Base-by-base conservation (phyloP, 2,329 filamentous ascomycete genomes). In the Arthrobotrys conoides region DNA sequence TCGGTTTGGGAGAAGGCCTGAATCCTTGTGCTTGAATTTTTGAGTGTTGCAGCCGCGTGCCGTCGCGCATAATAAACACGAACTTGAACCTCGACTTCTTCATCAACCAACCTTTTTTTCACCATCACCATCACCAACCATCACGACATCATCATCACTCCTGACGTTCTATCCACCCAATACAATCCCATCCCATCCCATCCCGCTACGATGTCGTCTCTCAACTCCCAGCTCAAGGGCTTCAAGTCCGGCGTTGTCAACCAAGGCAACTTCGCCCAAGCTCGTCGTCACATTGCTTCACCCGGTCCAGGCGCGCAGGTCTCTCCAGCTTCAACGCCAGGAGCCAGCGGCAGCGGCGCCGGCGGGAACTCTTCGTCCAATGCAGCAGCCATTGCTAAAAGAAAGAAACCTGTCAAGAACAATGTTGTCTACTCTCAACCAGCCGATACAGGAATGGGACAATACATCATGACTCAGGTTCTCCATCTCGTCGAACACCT, bases 401-500 rank as follows among this genome's bases (percentile, higher is more conserved):
- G 65, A 46, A 79, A 79, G 57, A 72, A 73, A 30, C 68, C 76
- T 2, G 65, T 61, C 30, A 79, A 79, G 70, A 70, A 61, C 57
- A 79, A 79, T 71, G 70, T 88, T 12, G 87, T 92, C 67, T 95
- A 91, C 85, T 94, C 92, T 71, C 93, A 94, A 85, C 92, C 92
- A 20, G 88, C 89, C 80, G 90, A 91, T 82, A 93, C 90, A 16
- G 92, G 91, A 66, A 80, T 79, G 76, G 93, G 94, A 81, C 88
- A 88, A 77, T 91, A 95, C 84, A 90, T 96, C 84, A 91, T 93
- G 86, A 96, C 94, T 12, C 93, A 97, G 84, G 91, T 97, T 83
- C 89, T 92, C 73, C 97, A 94, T 85, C 93, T 93, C 20, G 91
- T 97, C 83, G 90, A 94, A 80, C 93, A 93, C 83, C 89, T 97